A percentile compares a stretch with the other conserved stretches of the same genome.
These are phyloP conservation scores for Coprinellus micaceus DNA, from an alignment of 768 basidiomycete genomes.

Conservation along the genomic window DNA sequence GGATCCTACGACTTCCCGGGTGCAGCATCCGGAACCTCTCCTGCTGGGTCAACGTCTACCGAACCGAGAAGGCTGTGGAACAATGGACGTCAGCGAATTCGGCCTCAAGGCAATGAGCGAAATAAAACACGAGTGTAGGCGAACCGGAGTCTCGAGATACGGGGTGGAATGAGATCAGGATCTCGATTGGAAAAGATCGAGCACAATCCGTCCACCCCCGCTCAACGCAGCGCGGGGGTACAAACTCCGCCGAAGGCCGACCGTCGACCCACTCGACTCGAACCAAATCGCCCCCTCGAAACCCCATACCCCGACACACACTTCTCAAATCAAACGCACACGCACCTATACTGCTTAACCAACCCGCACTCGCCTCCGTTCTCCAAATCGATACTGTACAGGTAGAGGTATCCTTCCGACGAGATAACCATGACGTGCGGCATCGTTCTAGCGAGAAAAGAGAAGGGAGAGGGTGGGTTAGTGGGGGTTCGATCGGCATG, in stretches of 20 bases:
- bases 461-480: background rate
- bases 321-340: background rate
- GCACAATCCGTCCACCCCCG: too few species aligned
- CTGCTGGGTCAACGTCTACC: slow-evolving; percentile 7
- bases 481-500: background rate
- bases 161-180: too few species aligned
- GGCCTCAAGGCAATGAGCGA: background rate
- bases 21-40: too few species aligned
- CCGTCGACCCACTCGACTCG: background rate
- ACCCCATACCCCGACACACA: background rate
- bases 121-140: background rate
- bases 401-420: slow-evolving; percentile 92
- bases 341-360: slow-evolving; percentile 82
- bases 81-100: background rate
- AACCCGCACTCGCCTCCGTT: slow-evolving; percentile 92
- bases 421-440: slow-evolving; percentile 98
- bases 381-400: slow-evolving; percentile 94
- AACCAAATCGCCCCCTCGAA: background rate
- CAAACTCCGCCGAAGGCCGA: too few species aligned
- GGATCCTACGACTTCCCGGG: too few species aligned
- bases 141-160: background rate
- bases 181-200: too few species aligned
- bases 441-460: slow-evolving; percentile 64
- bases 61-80: slow-evolving; percentile 2
- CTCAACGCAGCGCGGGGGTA: too few species aligned